Base-by-base conservation (phyloP, 2,329 filamentous ascomycete species). In the Cladosporium halotolerans region DNA sequence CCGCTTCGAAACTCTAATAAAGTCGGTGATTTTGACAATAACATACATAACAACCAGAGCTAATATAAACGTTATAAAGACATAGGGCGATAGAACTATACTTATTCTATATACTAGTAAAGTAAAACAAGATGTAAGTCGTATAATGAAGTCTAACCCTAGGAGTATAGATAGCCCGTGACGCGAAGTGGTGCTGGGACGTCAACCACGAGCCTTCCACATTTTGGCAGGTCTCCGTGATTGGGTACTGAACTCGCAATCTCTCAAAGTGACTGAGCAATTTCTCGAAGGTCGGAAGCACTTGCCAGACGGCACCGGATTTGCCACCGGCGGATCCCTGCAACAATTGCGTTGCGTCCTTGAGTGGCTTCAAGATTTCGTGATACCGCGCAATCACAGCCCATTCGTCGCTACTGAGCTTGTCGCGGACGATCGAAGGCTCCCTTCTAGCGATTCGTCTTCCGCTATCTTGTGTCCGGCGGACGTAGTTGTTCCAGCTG, bases 341-440 rank as follows among this genome's bases (percentile, higher is more conserved):
- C 31, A 54, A 44, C 16, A 13, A 11, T 11, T 19, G 39, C n/a
- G 45, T 48, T 19, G n/a, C 18, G 4, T 14, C 23, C n/a, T 54
- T 45, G 11, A 54, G 10, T n/a, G 44, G 51, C 18, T 48, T 16
- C 13, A 48, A 19, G 32, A 48, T 49, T 2, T 54, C 44, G 16
- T 18, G 44, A 19, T 54, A 54, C 18, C 13, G 14, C 19, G n/a
- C 40, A 8, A 54, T 16, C 6, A 54, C 51, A 13, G 33, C 18
- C 51, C 43, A 53, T 11, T 53, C 51, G 43, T 53, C 51, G 11
- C 10, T 38, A 45, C 19, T 45, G 3, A 52, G 50, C n/a, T 16
- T 14, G 32, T 53, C 50, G 32, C 34, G 23, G 31, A 46, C 19
- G 5, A 46, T 46, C 44, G 44, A 28, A 10, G 44, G 44, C 14